These are phyloP conservation scores for Xylariaceae sp. DNA, from an alignment of 2,329 filamentous ascomycete species.

Conservation along the genomic window DNA sequence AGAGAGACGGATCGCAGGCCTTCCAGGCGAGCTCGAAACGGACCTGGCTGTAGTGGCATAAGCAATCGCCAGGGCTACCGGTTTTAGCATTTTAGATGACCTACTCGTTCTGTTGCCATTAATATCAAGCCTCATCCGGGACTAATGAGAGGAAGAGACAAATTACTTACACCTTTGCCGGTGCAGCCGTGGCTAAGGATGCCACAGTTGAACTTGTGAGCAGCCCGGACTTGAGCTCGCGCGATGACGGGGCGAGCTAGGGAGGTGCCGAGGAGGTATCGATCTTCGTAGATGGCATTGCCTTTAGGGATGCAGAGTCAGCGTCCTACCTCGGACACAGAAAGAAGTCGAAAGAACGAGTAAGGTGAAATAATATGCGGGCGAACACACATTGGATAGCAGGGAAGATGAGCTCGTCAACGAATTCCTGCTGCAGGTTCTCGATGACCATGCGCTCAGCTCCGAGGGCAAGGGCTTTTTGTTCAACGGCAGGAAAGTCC, in stretches of 20 bases:
- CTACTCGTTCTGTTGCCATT: constrained; percentile 27
- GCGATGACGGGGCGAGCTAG: constrained; percentile 67
- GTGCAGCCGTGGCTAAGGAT: constrained; percentile 32
- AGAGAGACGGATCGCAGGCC: constrained; percentile 16
- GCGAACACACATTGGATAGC: constrained; percentile 56
- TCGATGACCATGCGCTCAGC: constrained; percentile 53
- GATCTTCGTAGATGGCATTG: constrained; percentile 61
- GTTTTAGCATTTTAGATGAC: constrained; percentile 1
- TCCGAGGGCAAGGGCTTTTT: constrained; percentile 61
- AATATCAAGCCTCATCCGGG: not conserved
- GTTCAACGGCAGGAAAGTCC: constrained; percentile 66
- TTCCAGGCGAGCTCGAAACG: constrained; percentile 36
- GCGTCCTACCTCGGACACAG: not conserved
- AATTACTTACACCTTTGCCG: constrained; percentile 18
- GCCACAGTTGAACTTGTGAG: constrained; percentile 35
- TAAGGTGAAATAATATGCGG: constrained; percentile 35
- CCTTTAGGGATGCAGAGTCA: constrained; percentile 2
- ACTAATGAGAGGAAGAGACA: not conserved
- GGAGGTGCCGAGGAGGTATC: constrained; percentile 46
- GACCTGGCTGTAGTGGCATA: constrained; percentile 30
- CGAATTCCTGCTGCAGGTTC: constrained; percentile 68
- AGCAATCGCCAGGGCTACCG: not conserved
- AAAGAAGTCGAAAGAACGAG: not conserved
- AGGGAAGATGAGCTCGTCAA: constrained; percentile 74
- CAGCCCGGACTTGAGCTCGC: constrained; percentile 27